phyloP scores from a whole-genome alignment of 2,329 filamentous ascomycete species.

The Aulographum hederae region DNA sequence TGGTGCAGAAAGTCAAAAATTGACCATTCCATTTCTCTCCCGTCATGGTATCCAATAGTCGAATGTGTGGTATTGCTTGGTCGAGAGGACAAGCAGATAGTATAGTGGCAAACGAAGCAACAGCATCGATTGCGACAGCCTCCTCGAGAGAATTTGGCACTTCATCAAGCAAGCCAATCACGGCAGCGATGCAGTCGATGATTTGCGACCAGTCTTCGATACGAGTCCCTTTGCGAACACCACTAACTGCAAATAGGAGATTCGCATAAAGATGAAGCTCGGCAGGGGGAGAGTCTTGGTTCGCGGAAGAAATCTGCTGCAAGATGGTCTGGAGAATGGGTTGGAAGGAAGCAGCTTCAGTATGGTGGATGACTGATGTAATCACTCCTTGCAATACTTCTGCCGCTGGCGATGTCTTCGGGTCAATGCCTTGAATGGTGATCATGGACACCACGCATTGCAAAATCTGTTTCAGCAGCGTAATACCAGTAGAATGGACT shows the following conservation, averaged over 20 bases:
- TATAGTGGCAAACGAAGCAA: constrained; percentile 39
- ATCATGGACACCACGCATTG: constrained; percentile 10
- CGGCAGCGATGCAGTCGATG: constrained; percentile 23
- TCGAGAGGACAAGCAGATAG: constrained; percentile 68
- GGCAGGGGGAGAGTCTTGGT: constrained; percentile 5
- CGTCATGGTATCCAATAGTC: constrained; percentile 44
- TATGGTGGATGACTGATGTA: constrained; percentile 69
- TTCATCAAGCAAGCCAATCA: constrained; percentile 14
- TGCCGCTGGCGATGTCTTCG: constrained; percentile 25
- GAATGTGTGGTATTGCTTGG: constrained; percentile 51
- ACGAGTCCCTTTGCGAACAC: constrained; percentile 65
- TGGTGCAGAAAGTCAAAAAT: constrained; percentile 75
- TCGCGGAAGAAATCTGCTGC: constrained; percentile 9
- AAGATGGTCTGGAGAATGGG: constrained; percentile 44
- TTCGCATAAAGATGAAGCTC: constrained; percentile 7
- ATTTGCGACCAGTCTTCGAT: constrained; percentile 54
- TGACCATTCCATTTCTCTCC: constrained; percentile 46
- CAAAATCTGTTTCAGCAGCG: constrained; percentile 34
- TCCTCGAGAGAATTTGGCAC: no score
- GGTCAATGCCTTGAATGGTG: no score
- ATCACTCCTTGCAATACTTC: constrained; percentile 59
- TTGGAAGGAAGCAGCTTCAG: constrained; percentile 53
- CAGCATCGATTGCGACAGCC: constrained; percentile 29
- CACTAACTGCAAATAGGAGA: constrained; percentile 51
- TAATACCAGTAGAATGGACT: constrained; percentile 37